Evolutionary conservation across 1,284 basidiomycete species (phyloP).

Genomic region (Ganoderma lingzhi): DNA sequence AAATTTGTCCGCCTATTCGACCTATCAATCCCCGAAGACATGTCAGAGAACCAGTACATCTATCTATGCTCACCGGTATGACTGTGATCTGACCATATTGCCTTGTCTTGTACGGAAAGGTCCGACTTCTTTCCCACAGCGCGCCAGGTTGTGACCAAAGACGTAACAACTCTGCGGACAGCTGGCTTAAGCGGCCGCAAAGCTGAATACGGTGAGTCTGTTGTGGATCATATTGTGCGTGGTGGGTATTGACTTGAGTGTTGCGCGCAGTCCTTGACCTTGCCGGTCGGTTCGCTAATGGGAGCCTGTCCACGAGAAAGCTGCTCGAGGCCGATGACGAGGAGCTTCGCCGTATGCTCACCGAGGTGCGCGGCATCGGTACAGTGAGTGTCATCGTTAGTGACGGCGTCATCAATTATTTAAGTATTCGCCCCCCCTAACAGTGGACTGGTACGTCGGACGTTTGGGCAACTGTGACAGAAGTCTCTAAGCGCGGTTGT

Average conservation of each 20-base stretch:
- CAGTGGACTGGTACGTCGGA: constrained; percentile 47
- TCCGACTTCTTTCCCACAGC: constrained; percentile 73
- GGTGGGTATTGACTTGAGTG: neutral
- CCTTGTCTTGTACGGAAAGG: constrained; percentile 19
- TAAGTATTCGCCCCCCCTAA: neutral
- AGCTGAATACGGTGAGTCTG: constrained; percentile 79
- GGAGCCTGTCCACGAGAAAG: constrained; percentile 76
- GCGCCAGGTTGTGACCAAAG: constrained; percentile 67
- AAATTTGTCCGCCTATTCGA: constrained; percentile 83
- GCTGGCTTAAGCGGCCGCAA: constrained; percentile 85
- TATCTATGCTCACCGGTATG: constrained; percentile 29
- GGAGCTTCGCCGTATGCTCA: constrained; percentile 77
- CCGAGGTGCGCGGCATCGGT: constrained; percentile 84
- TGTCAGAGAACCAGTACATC: constrained; percentile 50
- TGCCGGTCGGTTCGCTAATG: constrained; percentile 80
- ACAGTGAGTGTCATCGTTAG: constrained; percentile 53
- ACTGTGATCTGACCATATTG: constrained; percentile 7
- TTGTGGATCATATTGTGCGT: neutral
- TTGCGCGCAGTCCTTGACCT: constrained; percentile 73
- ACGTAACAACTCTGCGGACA: constrained; percentile 64
- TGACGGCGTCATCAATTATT: neutral
- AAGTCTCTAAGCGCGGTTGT: constrained; percentile 17
- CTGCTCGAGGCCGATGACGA: constrained; percentile 77
- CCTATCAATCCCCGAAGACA: constrained; percentile 74
- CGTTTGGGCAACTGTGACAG: neutral